Percentiles rank a stretch among this genome's conserved stretches.
Conservation (phyloP, 2,329 filamentous ascomycete species). For the Furcasterigmium sp. region DNA sequence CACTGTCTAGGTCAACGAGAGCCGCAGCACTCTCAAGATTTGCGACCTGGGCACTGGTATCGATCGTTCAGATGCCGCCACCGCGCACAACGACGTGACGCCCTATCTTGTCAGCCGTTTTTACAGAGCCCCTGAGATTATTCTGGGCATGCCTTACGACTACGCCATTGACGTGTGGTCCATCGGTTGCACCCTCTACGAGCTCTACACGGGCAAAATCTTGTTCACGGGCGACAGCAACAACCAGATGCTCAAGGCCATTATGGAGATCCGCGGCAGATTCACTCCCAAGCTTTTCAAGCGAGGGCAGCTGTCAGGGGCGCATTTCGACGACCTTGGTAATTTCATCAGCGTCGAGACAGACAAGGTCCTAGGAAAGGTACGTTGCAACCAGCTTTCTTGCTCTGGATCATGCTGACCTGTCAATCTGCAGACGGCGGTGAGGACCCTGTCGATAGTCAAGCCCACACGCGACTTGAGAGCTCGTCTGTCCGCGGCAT, state of each 20-base stretch:
- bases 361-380: slow-evolving; percentile 83
- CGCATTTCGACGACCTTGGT: slow-evolving; percentile 80
- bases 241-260: slow-evolving; percentile 95
- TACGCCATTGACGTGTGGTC: slow-evolving; percentile 97
- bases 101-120: slow-evolving; percentile 96
- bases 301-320: slow-evolving; percentile 67
- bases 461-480: slow-evolving; percentile 81
- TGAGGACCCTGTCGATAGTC: slow-evolving; percentile 62
- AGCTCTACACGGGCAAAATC: slow-evolving; percentile 96
- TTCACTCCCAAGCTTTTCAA: slow-evolving; percentile 86
- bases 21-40: slow-evolving; percentile 80
- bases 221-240: slow-evolving; percentile 93
- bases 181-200: slow-evolving; percentile 93
- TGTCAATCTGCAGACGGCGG: slow-evolving; percentile 47
- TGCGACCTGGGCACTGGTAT: slow-evolving; percentile 97
- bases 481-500: slow-evolving; percentile 69
- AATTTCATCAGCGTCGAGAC: slow-evolving; percentile 82
- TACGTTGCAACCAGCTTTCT: slow-evolving; percentile 30
- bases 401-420: slow-evolving; percentile 11
- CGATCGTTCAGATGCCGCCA: slow-evolving; percentile 71
- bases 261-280: slow-evolving; percentile 94
- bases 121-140: slow-evolving; percentile 95
- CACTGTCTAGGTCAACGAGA: slow-evolving; percentile 63
- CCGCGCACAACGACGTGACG: slow-evolving; percentile 75
- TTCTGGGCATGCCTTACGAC: slow-evolving; percentile 93